phyloP scores from a whole-genome alignment of 495 filamentous ascomycete species.

The Penicillium salamii region DNA sequence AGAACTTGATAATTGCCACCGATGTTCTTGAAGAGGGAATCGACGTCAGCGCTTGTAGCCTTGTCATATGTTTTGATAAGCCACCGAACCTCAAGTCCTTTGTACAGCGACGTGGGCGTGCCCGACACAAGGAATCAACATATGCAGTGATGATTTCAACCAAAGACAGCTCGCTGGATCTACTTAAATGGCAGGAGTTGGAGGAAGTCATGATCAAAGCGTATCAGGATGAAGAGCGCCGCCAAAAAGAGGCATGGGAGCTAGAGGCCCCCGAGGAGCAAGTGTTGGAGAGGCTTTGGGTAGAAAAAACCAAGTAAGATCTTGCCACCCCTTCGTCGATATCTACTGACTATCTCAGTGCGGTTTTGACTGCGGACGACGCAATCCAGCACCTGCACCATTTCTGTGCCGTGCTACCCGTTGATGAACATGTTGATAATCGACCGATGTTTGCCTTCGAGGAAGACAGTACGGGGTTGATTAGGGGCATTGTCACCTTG shows the following conservation, averaged over 20 bases:
- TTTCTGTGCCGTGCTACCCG: conserved; percentile 68
- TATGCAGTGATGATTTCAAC: conserved; percentile 62
- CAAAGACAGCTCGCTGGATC: conserved; percentile 30
- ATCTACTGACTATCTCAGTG: conserved; percentile 45
- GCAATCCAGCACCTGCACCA: conserved; percentile 75
- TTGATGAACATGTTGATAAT: conserved; percentile 51
- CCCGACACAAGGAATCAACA: conserved; percentile 67
- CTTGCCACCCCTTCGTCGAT: background rate
- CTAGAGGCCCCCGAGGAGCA: conserved; percentile 51
- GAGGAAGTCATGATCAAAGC: conserved; percentile 71
- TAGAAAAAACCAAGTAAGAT: conserved; percentile 52
- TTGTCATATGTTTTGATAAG: conserved; percentile 81
- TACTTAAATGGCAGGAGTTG: conserved; percentile 55
- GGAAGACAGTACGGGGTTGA: conserved; percentile 11
- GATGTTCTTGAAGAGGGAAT: conserved; percentile 91
- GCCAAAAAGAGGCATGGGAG: conserved; percentile 40
- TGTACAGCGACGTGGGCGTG: conserved; percentile 83
- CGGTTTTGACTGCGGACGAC: conserved; percentile 68
- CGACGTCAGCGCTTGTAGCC: conserved; percentile 79
- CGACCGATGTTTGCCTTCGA: conserved; percentile 48
- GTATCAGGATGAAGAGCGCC: conserved; percentile 69
- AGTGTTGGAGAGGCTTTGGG: conserved; percentile 40
- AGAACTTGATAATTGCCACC: conserved; percentile 80
- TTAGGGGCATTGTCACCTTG: conserved; percentile 54
- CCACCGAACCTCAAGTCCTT: conserved; percentile 80